These are phyloP conservation scores for Hyparrhenia diplandra DNA, from an alignment of 176 grass and related monocot species.

Conservation along the genomic window DNA sequence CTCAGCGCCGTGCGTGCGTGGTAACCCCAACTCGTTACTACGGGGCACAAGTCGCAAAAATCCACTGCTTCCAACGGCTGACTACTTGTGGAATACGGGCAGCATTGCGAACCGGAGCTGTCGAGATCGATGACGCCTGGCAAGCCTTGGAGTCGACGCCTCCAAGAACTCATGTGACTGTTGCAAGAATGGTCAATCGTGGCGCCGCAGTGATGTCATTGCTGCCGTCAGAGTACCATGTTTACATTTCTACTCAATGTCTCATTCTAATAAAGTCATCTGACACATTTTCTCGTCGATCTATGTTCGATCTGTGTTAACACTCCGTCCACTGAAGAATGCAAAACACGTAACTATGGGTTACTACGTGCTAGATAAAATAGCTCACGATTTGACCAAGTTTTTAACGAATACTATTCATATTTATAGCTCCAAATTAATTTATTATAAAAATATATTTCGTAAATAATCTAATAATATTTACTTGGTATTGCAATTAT, in stretches of 20 bases:
- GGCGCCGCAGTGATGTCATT: background rate
- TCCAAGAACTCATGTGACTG: background rate
- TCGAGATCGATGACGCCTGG: background rate
- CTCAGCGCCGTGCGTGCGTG: background rate
- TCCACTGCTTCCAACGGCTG: background rate
- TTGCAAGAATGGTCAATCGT: background rate
- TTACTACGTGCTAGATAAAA: too few species aligned
- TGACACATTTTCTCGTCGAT: too few species aligned
- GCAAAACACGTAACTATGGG: too few species aligned
- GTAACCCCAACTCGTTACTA: background rate
- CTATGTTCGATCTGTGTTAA: too few species aligned
- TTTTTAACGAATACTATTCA: too few species aligned
- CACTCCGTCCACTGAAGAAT: too few species aligned
- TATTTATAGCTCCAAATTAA: too few species aligned
- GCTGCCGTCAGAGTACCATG: background rate
- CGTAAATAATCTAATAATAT: too few species aligned
- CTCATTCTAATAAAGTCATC: too few species aligned
- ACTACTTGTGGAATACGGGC: background rate
- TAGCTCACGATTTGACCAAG: too few species aligned
- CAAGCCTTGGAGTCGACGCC: background rate
- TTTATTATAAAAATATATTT: too few species aligned
- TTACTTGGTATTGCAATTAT: too few species aligned
- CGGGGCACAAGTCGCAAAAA: background rate
- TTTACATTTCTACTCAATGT: background rate
- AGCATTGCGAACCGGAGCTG: background rate